Base-by-base conservation (phyloP, 1,284 basidiomycete species). In the Ustilago trichophora region DNA sequence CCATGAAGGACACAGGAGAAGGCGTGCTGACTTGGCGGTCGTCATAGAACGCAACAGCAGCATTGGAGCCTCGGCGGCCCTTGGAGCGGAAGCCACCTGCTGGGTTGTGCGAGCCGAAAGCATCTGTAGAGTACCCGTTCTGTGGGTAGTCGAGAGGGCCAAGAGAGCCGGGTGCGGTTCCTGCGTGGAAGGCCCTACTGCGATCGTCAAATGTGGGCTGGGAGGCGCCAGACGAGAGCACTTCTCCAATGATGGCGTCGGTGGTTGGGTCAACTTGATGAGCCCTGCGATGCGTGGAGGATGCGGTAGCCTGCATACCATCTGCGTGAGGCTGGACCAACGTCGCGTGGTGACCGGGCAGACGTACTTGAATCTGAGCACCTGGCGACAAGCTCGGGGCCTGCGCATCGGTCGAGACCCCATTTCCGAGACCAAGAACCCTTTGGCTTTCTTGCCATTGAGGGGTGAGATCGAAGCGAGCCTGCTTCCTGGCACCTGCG, bases 1-100 rank as follows among this genome's bases (percentile, higher is more conserved):
- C 75, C 72, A 76, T 74, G 62, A 77, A 77, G 15, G 60, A 75
- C 24, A 75, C 75, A 12, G 75, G 75, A 38, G 73, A 75, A 19
- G 70, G 60, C 16, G 67, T 71, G 42, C 44, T 63, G 38, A 67
- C 50, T 26, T 59, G 44, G 4, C 64, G 53, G 10, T 66, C 66
- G 11, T 57, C 54, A 32, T 53, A 58, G 46, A 76, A 76, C 6
- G 66, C 75, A 8, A 75, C 73, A 12, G 62, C 70, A 15, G 60
- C 48, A 24, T 64, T 64, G 16, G 65, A 65, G 37, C 58, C 59
- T 4, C 63, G 57, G 9, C 70, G 70, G 6, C 53, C 54, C 31
- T 59, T 68, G 16, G 46, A 36, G 11, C 63, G 54, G 37, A 48
- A 66, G 49, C 42, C 55, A 12, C 35, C 42, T 2, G 44, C 41